These are phyloP conservation scores for Ogataea allantospora DNA, from an alignment of 805 yeast species.

Conservation along the genomic window DNA sequence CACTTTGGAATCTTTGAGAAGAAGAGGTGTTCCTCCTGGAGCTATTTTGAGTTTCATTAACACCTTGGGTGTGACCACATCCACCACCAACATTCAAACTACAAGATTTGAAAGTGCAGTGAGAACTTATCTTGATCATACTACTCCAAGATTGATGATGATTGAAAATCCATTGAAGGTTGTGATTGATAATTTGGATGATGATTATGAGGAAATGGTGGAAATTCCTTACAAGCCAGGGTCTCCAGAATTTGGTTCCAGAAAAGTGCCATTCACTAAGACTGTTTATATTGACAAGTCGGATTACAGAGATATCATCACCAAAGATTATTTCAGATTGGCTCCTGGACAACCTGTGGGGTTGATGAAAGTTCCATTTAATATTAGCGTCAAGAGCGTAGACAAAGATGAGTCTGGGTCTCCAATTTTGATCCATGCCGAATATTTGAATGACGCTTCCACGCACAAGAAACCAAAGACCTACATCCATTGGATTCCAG, in stretches of 20 bases:
- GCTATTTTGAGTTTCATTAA: constrained; percentile 91
- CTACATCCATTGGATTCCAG: constrained; percentile 94
- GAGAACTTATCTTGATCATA: constrained; percentile 81
- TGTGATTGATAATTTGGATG: constrained; percentile 76
- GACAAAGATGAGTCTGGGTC: constrained; percentile 63
- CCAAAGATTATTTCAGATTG: constrained; percentile 81
- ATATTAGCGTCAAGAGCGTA: constrained; percentile 65
- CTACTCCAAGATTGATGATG: constrained; percentile 95
- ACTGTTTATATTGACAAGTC: constrained; percentile 79
- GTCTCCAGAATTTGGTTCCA: constrained; percentile 67
- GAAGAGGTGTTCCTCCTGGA: constrained; percentile 99
- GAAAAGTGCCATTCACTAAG: constrained; percentile 73
- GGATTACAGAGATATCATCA: constrained; percentile 73
- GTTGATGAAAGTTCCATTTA: constrained; percentile 84
- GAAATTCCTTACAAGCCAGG: constrained; percentile 92
- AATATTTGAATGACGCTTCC: constrained; percentile 65
- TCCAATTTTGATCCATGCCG: constrained; percentile 68
- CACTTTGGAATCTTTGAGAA: constrained; percentile 89
- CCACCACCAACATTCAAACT: constrained; percentile 87
- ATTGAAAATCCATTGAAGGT: constrained; percentile 83
- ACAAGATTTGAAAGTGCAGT: constrained; percentile 87
- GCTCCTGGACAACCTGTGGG: constrained; percentile 97
- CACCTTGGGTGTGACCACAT: constrained; percentile 94
- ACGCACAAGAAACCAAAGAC: constrained; percentile 84
- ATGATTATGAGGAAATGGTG: constrained; percentile 66